Evolutionary conservation across 2,329 filamentous ascomycete genomes (phyloP).

Genomic region (Colletotrichum plurivorum): DNA sequence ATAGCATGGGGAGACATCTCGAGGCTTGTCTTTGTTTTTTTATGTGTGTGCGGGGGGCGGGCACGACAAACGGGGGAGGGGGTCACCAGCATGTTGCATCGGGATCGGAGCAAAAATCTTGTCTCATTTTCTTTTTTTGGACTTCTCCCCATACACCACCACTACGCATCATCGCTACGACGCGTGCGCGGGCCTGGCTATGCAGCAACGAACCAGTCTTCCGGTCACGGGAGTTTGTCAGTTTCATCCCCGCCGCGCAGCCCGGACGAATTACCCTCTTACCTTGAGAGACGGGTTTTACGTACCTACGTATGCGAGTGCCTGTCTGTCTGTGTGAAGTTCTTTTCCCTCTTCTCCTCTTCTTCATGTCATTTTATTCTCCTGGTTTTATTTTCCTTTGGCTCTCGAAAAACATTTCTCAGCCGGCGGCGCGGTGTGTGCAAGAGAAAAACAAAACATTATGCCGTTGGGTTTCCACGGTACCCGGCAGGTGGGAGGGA

Average conservation of each 20-base stretch:
- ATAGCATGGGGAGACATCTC: conserved; percentile 31
- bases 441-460: not conserved
- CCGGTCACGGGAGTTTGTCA: conserved; percentile 25
- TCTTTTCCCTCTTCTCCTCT: conserved; percentile 40
- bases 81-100: conserved; percentile 38
- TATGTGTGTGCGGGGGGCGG: conserved; percentile 1
- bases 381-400: not conserved
- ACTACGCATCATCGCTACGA: conserved; percentile 24
- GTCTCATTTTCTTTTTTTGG: conserved; percentile 24
- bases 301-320: too few relatives aligned
- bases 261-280: not conserved
- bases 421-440: conserved; percentile 12
- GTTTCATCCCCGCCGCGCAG: not conserved
- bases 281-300: not conserved
- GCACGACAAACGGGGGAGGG: conserved; percentile 20
- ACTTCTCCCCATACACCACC: conserved; percentile 27
- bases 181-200: conserved; percentile 6
- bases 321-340: conserved; percentile 3
- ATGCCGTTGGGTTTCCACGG: conserved; percentile 33
- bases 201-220: not conserved
- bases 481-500: conserved; percentile 31
- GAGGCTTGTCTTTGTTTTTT: conserved; percentile 18
- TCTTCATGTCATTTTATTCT: conserved; percentile 40
- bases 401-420: conserved; percentile 19
- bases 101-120: conserved; percentile 35